Base-by-base conservation (phyloP, 768 basidiomycete species). In the Porpolomopsis calyptriformis region DNA sequence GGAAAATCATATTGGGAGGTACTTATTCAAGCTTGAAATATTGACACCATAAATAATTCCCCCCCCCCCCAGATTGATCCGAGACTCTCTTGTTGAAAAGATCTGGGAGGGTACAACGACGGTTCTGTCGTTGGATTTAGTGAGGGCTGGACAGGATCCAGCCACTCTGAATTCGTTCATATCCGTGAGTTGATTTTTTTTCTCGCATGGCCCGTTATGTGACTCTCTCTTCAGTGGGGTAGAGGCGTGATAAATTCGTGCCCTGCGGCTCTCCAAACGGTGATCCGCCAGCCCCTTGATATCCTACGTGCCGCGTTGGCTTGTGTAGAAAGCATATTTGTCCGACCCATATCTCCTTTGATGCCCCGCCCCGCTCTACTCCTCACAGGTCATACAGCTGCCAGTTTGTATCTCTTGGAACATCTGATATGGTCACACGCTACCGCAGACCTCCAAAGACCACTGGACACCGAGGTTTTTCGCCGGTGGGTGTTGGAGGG, bases 61-160 rank as follows among this genome's bases (percentile, higher is more conserved):
- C 0, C 8, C 18, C 24, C 18, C 44, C 23, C 22, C 2, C 45
- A 73, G 75, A 29, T 53, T 74, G 11, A 81, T 89, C 23, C 65
- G 79, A 3, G 85, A 88, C 63, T 68, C 69, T 2, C 57, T 82
- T 6, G 86, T 87, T 10, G 86, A 88, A 63, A 82, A 79, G 53
- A 85, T 89, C 34, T 88, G 85, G 85, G 86, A 88, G 61, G 85
- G 83, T 0, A 85, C 84, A 0, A 69, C 72, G 11, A 75, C 74
- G 0, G 81, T 87, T 2, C 70, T 87, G 4, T 70, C 82, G 1
- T 60, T 86, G 41, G 85, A 89, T 57, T 64, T 86, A 31, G 63
- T 75, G 7, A 66, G 83, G 39, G 77, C 76, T 3, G 68, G 73
- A 18, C 61, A 64, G 36, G 72, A 77, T 50, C 66, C 66, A 12